phyloP scores from a whole-genome alignment of 2,329 filamentous ascomycete genomes.

The Sporothrix pseudoabietina region DNA sequence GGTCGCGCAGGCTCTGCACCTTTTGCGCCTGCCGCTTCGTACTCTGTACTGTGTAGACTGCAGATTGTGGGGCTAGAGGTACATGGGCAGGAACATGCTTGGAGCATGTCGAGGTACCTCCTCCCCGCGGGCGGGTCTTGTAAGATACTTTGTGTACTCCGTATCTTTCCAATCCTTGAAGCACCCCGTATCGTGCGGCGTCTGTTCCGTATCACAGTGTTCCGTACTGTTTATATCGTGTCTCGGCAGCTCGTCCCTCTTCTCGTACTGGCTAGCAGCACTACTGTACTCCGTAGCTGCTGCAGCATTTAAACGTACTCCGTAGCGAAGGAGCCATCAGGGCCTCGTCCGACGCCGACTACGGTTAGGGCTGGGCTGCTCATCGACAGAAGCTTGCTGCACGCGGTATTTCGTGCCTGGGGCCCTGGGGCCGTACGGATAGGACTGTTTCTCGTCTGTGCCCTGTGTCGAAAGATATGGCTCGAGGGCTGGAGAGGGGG shows the following conservation, averaged over 20 bases:
- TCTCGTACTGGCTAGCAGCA: not conserved
- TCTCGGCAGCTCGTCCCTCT: not conserved
- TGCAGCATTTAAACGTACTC: no score
- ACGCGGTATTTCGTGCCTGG: not conserved
- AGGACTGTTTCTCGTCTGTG: no score
- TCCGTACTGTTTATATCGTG: not conserved
- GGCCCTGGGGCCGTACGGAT: not conserved
- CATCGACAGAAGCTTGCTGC: not conserved
- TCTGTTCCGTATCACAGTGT: not conserved
- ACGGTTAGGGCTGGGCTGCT: conserved; percentile 26
- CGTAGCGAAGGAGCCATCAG: conserved; percentile 10
- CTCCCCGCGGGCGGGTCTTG: no score
- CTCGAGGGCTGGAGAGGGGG: no score
- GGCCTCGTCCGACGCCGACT: conserved; percentile 22
- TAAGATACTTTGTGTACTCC: no score
- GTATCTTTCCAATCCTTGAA: no score
- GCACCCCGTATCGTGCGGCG: not conserved
- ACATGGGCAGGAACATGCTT: not conserved
- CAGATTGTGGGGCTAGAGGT: not conserved
- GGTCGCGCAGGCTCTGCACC: not conserved
- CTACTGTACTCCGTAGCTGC: no score
- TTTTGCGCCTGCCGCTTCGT: no score
- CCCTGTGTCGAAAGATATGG: no score
- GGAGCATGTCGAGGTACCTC: not conserved
- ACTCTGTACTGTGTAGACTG: not conserved